These are phyloP conservation scores for Monosporascus sp. DNA, from an alignment of 2,329 filamentous ascomycete species.

Conservation along the genomic window DNA sequence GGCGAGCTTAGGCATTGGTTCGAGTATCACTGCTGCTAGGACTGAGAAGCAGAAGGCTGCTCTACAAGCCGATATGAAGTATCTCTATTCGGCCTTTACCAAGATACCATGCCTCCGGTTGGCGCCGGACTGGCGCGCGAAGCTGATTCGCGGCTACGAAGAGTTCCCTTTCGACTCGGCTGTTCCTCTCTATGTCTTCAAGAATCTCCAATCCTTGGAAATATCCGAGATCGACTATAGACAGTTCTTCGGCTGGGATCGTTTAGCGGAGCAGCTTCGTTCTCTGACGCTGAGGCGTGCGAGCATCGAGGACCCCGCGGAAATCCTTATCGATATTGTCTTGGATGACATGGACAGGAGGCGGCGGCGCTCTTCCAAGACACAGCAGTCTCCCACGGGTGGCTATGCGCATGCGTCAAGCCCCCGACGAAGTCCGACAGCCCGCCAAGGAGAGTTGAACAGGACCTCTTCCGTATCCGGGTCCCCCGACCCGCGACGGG, in stretches of 20 bases:
- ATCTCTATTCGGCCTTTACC: constrained; percentile 96
- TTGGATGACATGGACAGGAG: constrained; percentile 94
- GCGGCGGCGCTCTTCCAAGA: constrained; percentile 80
- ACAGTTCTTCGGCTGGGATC: constrained; percentile 96
- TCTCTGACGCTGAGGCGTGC: constrained; percentile 86
- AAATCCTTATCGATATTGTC: constrained; percentile 88
- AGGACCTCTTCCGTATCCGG: constrained; percentile 65
- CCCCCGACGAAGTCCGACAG: constrained; percentile 57
- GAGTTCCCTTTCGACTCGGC: constrained; percentile 98
- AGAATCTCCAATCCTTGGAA: constrained; percentile 90
- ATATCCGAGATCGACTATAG: constrained; percentile 94
- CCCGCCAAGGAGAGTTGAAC: constrained; percentile 60
- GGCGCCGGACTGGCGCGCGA: constrained; percentile 87
- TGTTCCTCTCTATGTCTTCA: constrained; percentile 93
- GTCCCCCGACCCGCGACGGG: constrained; percentile 46
- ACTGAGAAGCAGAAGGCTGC: constrained; percentile 87
- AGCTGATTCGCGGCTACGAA: constrained; percentile 87
- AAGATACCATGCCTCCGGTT: constrained; percentile 91
- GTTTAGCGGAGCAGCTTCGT: constrained; percentile 83
- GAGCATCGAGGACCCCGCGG: constrained; percentile 81
- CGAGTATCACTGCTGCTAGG: constrained; percentile 73
- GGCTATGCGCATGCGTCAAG: constrained; percentile 57
- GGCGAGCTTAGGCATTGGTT: constrained; percentile 79
- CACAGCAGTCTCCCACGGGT: constrained; percentile 71
- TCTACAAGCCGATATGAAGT: constrained; percentile 82